phyloP scores from a whole-genome alignment of 1,139 yeast genomes.

The Blastobotrys buckinghamii region DNA sequence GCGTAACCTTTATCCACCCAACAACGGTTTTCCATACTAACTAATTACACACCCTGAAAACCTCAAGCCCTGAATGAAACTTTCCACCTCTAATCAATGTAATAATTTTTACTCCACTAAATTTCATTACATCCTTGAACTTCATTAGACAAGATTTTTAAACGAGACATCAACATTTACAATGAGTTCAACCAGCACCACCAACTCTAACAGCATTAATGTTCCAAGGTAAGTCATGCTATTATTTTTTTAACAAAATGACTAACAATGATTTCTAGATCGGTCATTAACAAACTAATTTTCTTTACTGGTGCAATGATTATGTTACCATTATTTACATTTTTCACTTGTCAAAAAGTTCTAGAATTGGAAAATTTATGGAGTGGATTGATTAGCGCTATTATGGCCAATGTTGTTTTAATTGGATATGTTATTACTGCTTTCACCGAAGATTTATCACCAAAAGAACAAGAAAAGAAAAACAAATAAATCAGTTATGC shows the following conservation, averaged over 20 bases:
- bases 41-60: too few relatives aligned
- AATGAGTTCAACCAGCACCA: too few relatives aligned
- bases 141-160: too few relatives aligned
- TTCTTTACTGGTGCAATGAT: conserved; percentile 90
- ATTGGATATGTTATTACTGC: conserved; percentile 85
- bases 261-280: neutral
- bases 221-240: conserved; percentile 18
- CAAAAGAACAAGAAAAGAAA: conserved; percentile 34
- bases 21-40: too few relatives aligned
- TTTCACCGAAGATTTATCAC: conserved; percentile 58
- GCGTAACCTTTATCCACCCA: too few relatives aligned
- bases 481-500: conserved; percentile 10
- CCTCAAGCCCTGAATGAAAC: too few relatives aligned
- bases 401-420: conserved; percentile 79
- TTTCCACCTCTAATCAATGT: too few relatives aligned
- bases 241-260: too few relatives aligned
- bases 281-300: conserved; percentile 64
- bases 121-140: too few relatives aligned
- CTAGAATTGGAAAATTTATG: conserved; percentile 53
- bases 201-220: conserved; percentile 5
- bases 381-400: conserved; percentile 89
- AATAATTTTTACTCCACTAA: too few relatives aligned
- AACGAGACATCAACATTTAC: too few relatives aligned
- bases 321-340: conserved; percentile 63
- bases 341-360: conserved; percentile 52